Base-by-base conservation (phyloP, 805 yeast genomes). In the Kregervanrija delftensis region DNA sequence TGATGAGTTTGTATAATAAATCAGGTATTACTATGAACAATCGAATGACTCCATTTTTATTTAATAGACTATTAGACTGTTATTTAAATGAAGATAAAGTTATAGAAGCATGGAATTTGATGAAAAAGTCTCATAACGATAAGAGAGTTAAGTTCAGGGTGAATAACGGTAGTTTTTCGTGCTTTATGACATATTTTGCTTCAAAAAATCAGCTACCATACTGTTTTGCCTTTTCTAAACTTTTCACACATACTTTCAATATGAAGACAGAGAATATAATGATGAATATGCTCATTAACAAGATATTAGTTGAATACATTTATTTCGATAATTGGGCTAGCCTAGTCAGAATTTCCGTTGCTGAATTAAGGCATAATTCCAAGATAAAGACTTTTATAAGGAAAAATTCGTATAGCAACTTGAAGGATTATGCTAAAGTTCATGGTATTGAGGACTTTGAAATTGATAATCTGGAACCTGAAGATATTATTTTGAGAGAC, bases 281-380 rank as follows among this genome's bases (percentile, higher is more conserved):
- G 9, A 49, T 51, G 11, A 44, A 44, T 22, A 49, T 48, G n/a
- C 28, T 60, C n/a, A 34, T 60, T 2, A 48, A 52, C 22, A 40
- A 41, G 3, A 49, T 58, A 35, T 42, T 59, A 10, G 35, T 44
- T 4, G 35, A 46, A 3, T 54, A 57, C 33, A 33, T 45, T n/a
- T 57, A 44, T 37, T 61, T 61, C 43, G 56, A 55, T 2, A 49
- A 54, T 11, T 61, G 65, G 64, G 43, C 48, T 5, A 42, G 46
- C 8, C 31, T 59, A 5, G 49, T 50, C 11, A 43, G 55, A 38
- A 45, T 52, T 9, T 17, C 54, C 30, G 51, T 44, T 31, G 34
- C 49, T 31, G 40, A 48, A 22, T 31, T 47, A 37, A 34, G 17
- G 13, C 35, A 34, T 15, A 43, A 39, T 11, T 47, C 49, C 11